Evolutionary conservation across 805 yeast genomes (phyloP), one percentile per base, ranked within the genome.

Genomic region (Candida andamanensis): DNA sequence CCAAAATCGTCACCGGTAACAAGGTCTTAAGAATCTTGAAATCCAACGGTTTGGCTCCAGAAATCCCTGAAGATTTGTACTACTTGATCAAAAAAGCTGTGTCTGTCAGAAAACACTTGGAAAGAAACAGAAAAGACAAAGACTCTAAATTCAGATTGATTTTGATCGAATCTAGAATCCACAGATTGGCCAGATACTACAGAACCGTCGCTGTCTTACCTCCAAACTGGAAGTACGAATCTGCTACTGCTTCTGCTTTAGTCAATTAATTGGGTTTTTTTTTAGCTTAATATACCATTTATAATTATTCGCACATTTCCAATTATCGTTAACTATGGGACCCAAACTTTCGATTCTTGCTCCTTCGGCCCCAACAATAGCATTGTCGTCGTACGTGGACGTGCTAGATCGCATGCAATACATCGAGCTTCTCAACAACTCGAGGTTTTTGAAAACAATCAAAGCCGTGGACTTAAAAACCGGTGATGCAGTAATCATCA

Each of bases 161-260:
- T 92, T 83, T 92, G 73, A 89, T 92, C 72, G 99, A 92, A 79
- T 90, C 97, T 52, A 89, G 99, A 87, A 92, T 92, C 78, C 99
- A 92, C 95, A 90, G 99, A 83, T 85, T 92, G 69, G 95, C 98
- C 58, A 85, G 99, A 79, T 92, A 92, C 94, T 92, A 92, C 96
- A 90, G 96, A 86, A 85, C 96, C 60, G 95, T 86, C 60, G 78
- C 95, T 64, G 97, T 92, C 61, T 82, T 92, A 67, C 98, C 99
- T 60, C 97, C 99, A 69, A 89, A 84, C 92, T 92, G 99, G 99
- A 92, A 92, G 79, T 92, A 85, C 95, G 99, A 92, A 80, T 90
- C 98, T 56, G 95, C 98, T 67, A 92, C 98, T 66, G 99, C 99
- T 67, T 92, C 98, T 62, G 95, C 99, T 72, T 81, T 92, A 74